phyloP scores from a whole-genome alignment of 2,329 filamentous ascomycete genomes.

The Fusarium drepaniforme region DNA sequence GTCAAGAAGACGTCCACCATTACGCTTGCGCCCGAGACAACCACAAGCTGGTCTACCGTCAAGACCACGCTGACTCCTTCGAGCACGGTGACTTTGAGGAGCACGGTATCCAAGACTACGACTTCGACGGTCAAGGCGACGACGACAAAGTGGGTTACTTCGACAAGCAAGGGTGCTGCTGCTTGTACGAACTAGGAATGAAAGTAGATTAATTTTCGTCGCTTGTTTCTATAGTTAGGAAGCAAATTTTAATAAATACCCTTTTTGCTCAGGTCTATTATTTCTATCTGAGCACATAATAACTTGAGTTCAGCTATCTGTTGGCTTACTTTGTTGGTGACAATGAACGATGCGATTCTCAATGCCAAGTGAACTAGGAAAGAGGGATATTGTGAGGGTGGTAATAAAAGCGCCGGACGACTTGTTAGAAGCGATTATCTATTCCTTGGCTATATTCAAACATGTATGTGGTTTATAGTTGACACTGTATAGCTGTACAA shows the following conservation, averaged over 20 bases:
- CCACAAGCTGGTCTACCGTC: constrained; percentile 37
- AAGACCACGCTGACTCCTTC: constrained; percentile 41
- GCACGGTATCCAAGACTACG: constrained; percentile 29
- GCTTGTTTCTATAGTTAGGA: neutral
- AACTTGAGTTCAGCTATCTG: neutral
- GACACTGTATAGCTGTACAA: neutral
- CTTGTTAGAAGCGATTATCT: too few relatives aligned
- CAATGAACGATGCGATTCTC: too few relatives aligned
- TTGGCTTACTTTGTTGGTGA: too few relatives aligned
- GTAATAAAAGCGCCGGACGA: too few relatives aligned
- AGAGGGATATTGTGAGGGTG: too few relatives aligned
- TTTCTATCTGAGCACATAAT: neutral
- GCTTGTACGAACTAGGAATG: constrained; percentile 17
- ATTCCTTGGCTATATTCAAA: too few relatives aligned
- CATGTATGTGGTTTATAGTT: neutral
- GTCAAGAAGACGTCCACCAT: constrained; percentile 27
- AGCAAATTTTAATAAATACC: neutral
- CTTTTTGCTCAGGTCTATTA: neutral
- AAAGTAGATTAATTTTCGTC: neutral
- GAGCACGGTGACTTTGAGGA: constrained; percentile 26
- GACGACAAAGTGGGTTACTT: constrained; percentile 26
- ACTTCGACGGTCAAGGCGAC: constrained; percentile 29
- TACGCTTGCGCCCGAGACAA: constrained; percentile 8
- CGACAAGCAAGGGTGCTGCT: constrained; percentile 33
- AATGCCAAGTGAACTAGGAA: too few relatives aligned